phyloP scores from a whole-genome alignment of 2,329 filamentous ascomycete species.

The Beauveria brongniartii region DNA sequence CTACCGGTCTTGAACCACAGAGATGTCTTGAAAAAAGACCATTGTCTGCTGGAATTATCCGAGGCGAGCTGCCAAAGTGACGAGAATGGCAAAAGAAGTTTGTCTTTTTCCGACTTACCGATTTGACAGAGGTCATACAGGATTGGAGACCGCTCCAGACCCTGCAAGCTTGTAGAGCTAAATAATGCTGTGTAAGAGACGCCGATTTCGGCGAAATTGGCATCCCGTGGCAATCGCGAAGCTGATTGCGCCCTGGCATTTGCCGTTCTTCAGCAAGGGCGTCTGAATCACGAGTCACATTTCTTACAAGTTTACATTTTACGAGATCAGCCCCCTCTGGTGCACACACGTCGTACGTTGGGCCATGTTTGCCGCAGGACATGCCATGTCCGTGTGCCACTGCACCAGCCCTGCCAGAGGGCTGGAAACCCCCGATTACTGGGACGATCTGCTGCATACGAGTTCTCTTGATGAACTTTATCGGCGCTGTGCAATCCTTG shows the following conservation, averaged over 20 bases:
- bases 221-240: background rate
- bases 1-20: background rate
- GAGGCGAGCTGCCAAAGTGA: background rate
- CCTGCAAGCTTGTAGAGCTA: background rate
- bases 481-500: background rate
- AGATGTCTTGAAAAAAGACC: background rate
- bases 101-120: background rate
- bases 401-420: background rate
- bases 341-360: background rate
- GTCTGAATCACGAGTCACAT: background rate
- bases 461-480: background rate
- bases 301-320: background rate
- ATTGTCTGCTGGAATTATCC: background rate
- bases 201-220: background rate
- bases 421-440: background rate
- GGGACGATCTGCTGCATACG: background rate
- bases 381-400: background rate
- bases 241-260: background rate
- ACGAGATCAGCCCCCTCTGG: background rate
- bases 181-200: background rate
- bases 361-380: background rate
- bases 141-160: no score
- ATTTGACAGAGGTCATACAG: no score
- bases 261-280: background rate
- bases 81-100: background rate